These are phyloP conservation scores for Entonaema liquescens DNA, from an alignment of 495 filamentous ascomycete species.

Conservation along the genomic window DNA sequence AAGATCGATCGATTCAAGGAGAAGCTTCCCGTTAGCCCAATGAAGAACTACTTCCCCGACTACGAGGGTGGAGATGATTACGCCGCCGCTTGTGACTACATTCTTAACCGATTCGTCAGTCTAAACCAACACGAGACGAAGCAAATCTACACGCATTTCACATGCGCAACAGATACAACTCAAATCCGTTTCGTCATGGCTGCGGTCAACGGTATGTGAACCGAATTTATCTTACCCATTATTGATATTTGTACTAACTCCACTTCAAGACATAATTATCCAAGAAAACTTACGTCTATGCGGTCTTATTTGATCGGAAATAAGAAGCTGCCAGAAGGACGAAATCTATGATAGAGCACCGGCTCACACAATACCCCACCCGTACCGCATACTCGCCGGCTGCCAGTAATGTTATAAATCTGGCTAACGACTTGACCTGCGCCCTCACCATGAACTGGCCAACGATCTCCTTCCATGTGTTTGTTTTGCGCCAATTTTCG, in stretches of 20 bases:
- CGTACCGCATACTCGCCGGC: slow-evolving; percentile 33
- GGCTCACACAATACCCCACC: slow-evolving; percentile 35
- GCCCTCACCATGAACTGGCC: slow-evolving; percentile 43
- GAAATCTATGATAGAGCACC: slow-evolving; percentile 20
- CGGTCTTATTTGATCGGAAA: slow-evolving; percentile 83
- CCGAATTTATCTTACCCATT: background rate
- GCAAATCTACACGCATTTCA: slow-evolving; percentile 99
- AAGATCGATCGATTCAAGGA: slow-evolving; percentile 99
- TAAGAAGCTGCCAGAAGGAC: slow-evolving; percentile 6
- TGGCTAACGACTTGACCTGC: slow-evolving; percentile 49
- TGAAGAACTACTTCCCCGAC: slow-evolving; percentile 99
- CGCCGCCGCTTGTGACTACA: slow-evolving; percentile 92
- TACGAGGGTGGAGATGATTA: slow-evolving; percentile 97
- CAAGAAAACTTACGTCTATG: slow-evolving; percentile 99
- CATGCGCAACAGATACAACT: slow-evolving; percentile 96
- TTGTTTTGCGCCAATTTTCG: slow-evolving; percentile 45
- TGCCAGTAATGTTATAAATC: slow-evolving; percentile 45
- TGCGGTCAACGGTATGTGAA: slow-evolving; percentile 91
- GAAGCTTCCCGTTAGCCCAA: slow-evolving; percentile 98
- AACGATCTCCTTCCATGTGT: slow-evolving; percentile 45
- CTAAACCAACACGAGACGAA: slow-evolving; percentile 98
- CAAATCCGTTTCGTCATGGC: slow-evolving; percentile 99
- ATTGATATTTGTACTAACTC: slow-evolving; percentile 42
- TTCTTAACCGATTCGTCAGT: slow-evolving; percentile 95
- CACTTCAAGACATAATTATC: slow-evolving; percentile 90